A percentile compares a stretch with the other conserved stretches of the same genome.
phyloP scores from a whole-genome alignment of 352 stramenopile genomes.

The Pythium phragmiticola region DNA sequence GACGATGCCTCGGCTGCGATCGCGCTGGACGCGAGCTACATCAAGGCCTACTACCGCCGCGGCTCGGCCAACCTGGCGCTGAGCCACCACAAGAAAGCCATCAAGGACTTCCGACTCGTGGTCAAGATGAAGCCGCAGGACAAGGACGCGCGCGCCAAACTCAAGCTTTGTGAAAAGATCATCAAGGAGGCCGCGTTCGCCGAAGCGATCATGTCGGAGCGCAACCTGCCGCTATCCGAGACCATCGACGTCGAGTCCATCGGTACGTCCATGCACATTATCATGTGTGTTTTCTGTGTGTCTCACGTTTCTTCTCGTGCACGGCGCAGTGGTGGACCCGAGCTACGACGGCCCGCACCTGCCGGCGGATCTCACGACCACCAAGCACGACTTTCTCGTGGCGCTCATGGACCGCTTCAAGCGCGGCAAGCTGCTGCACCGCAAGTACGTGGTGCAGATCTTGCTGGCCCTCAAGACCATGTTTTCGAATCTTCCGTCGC shows the following conservation, averaged over 20 bases:
- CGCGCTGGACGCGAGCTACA: constrained; percentile 92
- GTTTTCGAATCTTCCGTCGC: constrained; percentile 86
- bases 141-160: constrained; percentile 90
- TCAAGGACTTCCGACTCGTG: constrained; percentile 97
- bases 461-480: constrained; percentile 92
- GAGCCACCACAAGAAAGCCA: constrained; percentile 95
- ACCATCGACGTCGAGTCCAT: constrained; percentile 90
- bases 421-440: constrained; percentile 96
- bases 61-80: constrained; percentile 96
- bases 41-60: constrained; percentile 99
- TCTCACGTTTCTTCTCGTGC: not conserved
- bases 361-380: constrained; percentile 48
- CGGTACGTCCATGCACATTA: constrained; percentile 29
- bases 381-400: constrained; percentile 85
- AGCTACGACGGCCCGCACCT: constrained; percentile 80
- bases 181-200: constrained; percentile 96
- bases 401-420: constrained; percentile 96
- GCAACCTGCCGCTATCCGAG: constrained; percentile 90
- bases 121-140: constrained; percentile 95
- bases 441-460: constrained; percentile 97
- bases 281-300: not conserved
- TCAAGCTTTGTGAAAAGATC: constrained; percentile 96
- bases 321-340: constrained; percentile 53
- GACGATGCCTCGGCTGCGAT: constrained; percentile 95
- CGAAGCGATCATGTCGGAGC: constrained; percentile 95